These are phyloP conservation scores for Lipomyces kockii DNA, from an alignment of 805 yeast species.

Conservation along the genomic window DNA sequence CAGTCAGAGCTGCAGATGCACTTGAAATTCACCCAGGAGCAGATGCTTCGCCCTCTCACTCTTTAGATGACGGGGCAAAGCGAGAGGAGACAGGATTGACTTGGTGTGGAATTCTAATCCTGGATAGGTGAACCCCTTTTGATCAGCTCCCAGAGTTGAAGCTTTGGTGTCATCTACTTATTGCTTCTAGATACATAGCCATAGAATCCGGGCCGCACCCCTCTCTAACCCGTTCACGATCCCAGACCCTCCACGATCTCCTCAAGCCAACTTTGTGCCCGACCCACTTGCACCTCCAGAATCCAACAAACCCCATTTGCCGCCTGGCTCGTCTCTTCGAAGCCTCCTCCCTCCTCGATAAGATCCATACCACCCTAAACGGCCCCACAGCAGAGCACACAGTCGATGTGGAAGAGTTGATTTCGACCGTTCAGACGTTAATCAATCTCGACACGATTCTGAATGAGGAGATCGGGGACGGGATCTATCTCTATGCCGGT, in stretches of 20 bases:
- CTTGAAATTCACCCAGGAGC: neutral
- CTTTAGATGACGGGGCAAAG: neutral
- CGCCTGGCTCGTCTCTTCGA: neutral
- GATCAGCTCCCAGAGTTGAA: no score
- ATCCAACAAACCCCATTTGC: neutral
- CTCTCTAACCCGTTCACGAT: neutral
- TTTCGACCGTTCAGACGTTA: neutral
- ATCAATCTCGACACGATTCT: neutral
- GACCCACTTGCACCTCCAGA: neutral
- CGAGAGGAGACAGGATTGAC: neutral
- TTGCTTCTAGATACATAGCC: neutral
- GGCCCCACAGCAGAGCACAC: neutral
- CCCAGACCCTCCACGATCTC: neutral
- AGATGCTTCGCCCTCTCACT: neutral
- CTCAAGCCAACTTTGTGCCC: neutral
- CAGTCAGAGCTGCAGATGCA: neutral
- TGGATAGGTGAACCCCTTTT: conserved; percentile 1
- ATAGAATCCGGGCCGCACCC: neutral
- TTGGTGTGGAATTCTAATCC: neutral
- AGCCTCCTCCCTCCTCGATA: neutral
- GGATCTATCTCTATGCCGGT: neutral
- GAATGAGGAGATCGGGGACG: conserved; percentile 1
- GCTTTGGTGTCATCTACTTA: neutral
- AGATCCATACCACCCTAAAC: neutral
- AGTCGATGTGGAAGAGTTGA: neutral